Evolutionary conservation across 2,329 filamentous ascomycete genomes (phyloP), one percentile per base, ranked within the genome.

Genomic region (Chrysoporthe deuterocubensis): DNA sequence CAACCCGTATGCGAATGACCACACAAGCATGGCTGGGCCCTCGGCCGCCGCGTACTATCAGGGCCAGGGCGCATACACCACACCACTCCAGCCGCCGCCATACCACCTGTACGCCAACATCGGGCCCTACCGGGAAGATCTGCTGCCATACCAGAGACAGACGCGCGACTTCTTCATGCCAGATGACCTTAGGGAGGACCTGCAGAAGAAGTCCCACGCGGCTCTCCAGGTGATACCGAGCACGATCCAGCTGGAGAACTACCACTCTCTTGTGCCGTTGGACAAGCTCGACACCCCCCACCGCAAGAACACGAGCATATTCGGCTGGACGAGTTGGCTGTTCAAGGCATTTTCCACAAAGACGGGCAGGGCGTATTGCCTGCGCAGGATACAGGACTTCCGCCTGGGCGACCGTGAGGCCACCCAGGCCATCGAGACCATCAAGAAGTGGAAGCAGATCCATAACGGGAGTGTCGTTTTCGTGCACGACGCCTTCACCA

Each of bases 31-130:
- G 60, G 81, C 84, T 6, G 81, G 78, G 16, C 54, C 69, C 40
- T 82, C 84, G 67, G 86, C 85, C 5, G 82, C 88, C 18, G 83
- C 88, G 2, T 97, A 90, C 77, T 97, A 91, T 75, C 85, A 86
- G 61, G 77, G 83, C n/a, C 85, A 85, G 56, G 79, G 79, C 62
- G 80, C 81, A 13, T 90, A 85, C 74, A 77, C 81, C 13, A 77
- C 83, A 13, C 82, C 84, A 18, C 77, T 84, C 26, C 90, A 91
- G 71, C 91, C 91, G 32, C 86, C 94, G 6, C 92, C 95, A 82
- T 97, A 97, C 77, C 96, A 99, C 78, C 85, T 97, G 14, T 99
- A 99, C 78, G 92, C 93, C 43, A 94, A 94, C 0, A 87, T 94
- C 67, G 93, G 93, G 6, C 90, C 92, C n/a, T 88, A 94, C 76